Percentiles rank a stretch among this genome's conserved stretches.
phyloP scores from a whole-genome alignment of 805 yeast species.

The Candida dajiaensis region DNA sequence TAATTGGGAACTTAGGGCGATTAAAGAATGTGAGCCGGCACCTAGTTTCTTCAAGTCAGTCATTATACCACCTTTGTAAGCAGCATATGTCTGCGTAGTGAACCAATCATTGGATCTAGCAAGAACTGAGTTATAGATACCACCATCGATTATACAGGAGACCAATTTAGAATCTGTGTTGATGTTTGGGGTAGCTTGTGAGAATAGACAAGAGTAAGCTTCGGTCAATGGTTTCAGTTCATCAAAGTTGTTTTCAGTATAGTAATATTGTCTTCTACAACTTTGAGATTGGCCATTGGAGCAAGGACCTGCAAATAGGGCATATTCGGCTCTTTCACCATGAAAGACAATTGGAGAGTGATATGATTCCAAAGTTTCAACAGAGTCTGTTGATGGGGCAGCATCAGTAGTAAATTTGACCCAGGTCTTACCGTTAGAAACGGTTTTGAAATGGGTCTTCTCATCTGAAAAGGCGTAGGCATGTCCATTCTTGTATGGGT shows the following conservation, averaged over 20 bases:
- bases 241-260: conserved; percentile 41
- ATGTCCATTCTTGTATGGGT: conserved; percentile 30
- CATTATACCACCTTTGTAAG: conserved; percentile 28
- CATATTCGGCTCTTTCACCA: conserved; percentile 29
- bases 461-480: conserved; percentile 34
- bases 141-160: conserved; percentile 40
- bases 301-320: conserved; percentile 36
- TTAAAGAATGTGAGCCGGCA: conserved; percentile 27
- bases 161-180: conserved; percentile 28
- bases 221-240: conserved; percentile 22
- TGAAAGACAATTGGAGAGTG: conserved; percentile 31
- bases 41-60: conserved; percentile 30
- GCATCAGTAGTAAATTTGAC: conserved; percentile 27
- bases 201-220: conserved; percentile 30
- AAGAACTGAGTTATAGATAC: conserved; percentile 28
- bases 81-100: conserved; percentile 25
- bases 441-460: conserved; percentile 32
- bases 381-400: conserved; percentile 21
- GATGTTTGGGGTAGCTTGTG: conserved; percentile 21
- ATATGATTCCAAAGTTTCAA: conserved; percentile 18
- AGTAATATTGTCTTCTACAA: conserved; percentile 35
- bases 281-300: conserved; percentile 16
- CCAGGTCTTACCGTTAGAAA: conserved; percentile 40
- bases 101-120: conserved; percentile 41
- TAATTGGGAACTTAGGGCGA: conserved; percentile 29